Evolutionary conservation across 2,329 filamentous ascomycete genomes (phyloP).

Genomic region (Neofusicoccum kwambonambiense): DNA sequence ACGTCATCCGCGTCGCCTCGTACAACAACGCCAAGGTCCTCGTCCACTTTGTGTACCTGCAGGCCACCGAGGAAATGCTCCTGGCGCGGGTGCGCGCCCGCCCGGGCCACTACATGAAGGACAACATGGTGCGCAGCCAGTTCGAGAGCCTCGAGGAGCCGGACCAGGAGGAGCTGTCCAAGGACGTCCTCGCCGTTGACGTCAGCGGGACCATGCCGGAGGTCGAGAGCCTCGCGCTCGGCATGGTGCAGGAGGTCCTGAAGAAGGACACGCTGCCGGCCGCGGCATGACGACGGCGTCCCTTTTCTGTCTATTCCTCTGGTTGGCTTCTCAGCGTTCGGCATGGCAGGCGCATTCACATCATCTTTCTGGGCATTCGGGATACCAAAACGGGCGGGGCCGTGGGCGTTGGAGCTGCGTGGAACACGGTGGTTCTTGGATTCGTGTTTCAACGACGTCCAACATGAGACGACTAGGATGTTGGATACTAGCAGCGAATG

Average conservation of each 20-base stretch:
- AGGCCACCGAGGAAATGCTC: conserved; percentile 72
- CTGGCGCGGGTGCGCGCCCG: conserved; percentile 72
- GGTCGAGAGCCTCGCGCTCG: conserved; percentile 41
- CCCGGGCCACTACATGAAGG: conserved; percentile 91
- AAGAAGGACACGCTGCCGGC: conserved; percentile 11
- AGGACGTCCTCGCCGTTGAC: conserved; percentile 48
- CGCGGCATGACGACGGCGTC: conserved; percentile 7
- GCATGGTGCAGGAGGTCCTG: conserved; percentile 40
- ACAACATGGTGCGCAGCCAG: conserved; percentile 91
- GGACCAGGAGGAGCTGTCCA: conserved; percentile 59
- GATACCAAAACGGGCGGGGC: conserved; percentile 7
- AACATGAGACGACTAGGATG: not conserved
- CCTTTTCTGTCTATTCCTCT: not conserved
- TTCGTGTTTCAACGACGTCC: not conserved
- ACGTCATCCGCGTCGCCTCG: conserved; percentile 56
- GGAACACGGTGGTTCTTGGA: not conserved
- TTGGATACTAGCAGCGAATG: not conserved
- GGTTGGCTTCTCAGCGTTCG: not conserved
- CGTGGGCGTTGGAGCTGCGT: not conserved
- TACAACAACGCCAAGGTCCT: conserved; percentile 45
- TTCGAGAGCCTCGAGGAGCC: conserved; percentile 86
- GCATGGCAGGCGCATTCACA: conserved; percentile 8
- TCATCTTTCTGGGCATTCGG: not conserved
- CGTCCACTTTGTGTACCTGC: conserved; percentile 90
- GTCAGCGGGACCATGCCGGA: conserved; percentile 42